Base-by-base conservation (phyloP, 208 protist genomes). In the Vickermania spadyakhi region DNA sequence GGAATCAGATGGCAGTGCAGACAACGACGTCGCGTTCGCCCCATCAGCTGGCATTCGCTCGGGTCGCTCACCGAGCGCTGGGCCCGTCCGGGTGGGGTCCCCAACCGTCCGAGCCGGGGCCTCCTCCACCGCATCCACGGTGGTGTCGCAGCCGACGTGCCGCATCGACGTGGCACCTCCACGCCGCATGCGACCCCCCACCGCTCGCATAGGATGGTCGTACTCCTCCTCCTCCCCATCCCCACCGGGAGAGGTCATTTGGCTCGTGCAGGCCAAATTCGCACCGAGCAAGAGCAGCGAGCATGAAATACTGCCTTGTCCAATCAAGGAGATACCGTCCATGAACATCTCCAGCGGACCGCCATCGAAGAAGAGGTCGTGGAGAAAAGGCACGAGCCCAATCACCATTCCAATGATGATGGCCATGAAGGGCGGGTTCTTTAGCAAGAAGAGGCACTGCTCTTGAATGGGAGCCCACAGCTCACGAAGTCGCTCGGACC, bases 271-370 rank as follows among this genome's bases (percentile, higher is more conserved):
- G 27, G 72, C 68, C 1, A 93, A 69, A 62, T 88, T 90, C 1
- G 78, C 55, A 23, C 83, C 86, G 42, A 93, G 70, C 62, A 93
- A 70, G 58, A 93, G 72, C 65, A 93, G 67, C 22, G 83, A 81
- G 26, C 75, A 54, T 18, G 86, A 83, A 31, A 93, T 82, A 26
- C 70, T 81, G 22, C 83, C 80, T 23, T 79, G 64, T 31, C 72
- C 71, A 0, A 93, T 52, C 2, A 90, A 59, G 26, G 55, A 56
- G 23, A 84, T 70, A n/a, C 72, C 69, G 41, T 87, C 78, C 71
- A 80, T 86, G 25, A 90, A 13, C 51, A 81, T 77, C 63, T 72
- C 70, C 28, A 90, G 71, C 30, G 68, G 66, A 1, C 83, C 81
- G 18, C 62, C 64, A 45, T 45, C 36, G 31, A 83, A 77, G 57